These are phyloP conservation scores for Nakaseomyces delphensis DNA, from an alignment of 1,139 yeast genomes.

Conservation along the genomic window DNA sequence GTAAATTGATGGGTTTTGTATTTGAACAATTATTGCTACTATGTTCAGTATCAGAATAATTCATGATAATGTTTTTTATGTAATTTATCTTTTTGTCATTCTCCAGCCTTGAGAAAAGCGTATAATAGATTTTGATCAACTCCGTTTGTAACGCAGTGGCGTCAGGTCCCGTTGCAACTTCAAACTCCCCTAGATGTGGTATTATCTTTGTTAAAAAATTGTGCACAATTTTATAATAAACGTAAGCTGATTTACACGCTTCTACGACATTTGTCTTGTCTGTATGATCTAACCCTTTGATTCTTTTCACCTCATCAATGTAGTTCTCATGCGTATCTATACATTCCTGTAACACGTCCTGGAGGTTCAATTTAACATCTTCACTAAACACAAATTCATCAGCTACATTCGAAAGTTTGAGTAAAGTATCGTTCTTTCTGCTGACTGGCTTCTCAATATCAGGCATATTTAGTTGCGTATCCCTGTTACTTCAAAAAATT, in stretches of 20 bases:
- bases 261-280: slow-evolving; percentile 11
- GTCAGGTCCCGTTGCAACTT: slow-evolving; percentile 1
- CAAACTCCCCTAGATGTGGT: slow-evolving; percentile 23
- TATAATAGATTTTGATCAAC: slow-evolving; percentile 20
- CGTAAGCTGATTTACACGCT: slow-evolving; percentile 24
- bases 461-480: not conserved
- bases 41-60: slow-evolving; percentile 12
- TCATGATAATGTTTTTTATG: slow-evolving; percentile 16
- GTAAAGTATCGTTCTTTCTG: slow-evolving; percentile 3
- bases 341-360: slow-evolving; percentile 18
- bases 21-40: not conserved
- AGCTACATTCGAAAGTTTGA: slow-evolving; percentile 3
- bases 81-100: slow-evolving; percentile 17
- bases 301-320: slow-evolving; percentile 18
- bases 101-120: slow-evolving; percentile 18
- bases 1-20: slow-evolving; percentile 2
- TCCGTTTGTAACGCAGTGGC: slow-evolving; percentile 8
- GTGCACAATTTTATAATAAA: slow-evolving; percentile 27
- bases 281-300: slow-evolving; percentile 8
- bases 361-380: slow-evolving; percentile 12
- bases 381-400: slow-evolving; percentile 6
- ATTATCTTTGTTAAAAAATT: slow-evolving; percentile 22
- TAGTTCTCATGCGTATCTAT: slow-evolving; percentile 21
- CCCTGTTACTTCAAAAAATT: not conserved
- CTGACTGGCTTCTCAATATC: slow-evolving; percentile 4